phyloP scores from a whole-genome alignment of 768 basidiomycete species.

The Naematelia encephala region DNA sequence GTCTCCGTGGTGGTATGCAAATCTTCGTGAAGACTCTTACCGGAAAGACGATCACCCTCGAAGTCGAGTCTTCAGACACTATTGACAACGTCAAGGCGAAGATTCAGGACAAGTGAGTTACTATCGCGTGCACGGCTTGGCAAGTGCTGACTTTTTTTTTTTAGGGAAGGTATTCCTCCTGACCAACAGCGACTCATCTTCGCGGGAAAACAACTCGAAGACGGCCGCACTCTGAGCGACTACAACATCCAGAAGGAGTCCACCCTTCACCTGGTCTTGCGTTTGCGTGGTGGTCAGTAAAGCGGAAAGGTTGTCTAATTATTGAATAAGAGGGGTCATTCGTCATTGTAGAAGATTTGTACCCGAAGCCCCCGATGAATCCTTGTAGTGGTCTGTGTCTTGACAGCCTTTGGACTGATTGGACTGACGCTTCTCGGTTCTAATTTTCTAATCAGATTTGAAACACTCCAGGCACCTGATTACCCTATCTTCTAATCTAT shows the following conservation, averaged over 20 bases:
- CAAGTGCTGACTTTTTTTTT: background rate
- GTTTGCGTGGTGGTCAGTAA: constrained; percentile 97
- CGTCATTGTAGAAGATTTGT: background rate
- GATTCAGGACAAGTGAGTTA: constrained; percentile 46
- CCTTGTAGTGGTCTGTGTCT: background rate
- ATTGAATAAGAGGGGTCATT: background rate
- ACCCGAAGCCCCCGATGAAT: background rate
- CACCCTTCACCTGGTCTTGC: constrained; percentile 93
- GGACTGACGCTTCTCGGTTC: too few relatives aligned
- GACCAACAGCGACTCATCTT: constrained; percentile 50
- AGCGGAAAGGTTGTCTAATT: background rate
- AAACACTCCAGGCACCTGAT: background rate
- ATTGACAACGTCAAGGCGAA: constrained; percentile 48
- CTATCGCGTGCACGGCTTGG: background rate
- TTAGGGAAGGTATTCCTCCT: constrained; percentile 47
- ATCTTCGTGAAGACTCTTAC: constrained; percentile 48
- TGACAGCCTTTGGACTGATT: too few relatives aligned
- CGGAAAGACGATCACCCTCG: constrained; percentile 38
- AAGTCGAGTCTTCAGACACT: constrained; percentile 43
- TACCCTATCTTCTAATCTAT: background rate
- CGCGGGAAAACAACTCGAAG: constrained; percentile 48
- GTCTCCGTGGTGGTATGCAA: constrained; percentile 79
- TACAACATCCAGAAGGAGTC: constrained; percentile 87
- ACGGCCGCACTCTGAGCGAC: constrained; percentile 42
- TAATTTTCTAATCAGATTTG: too few relatives aligned